These are phyloP conservation scores for Cyclotella atomus DNA, from an alignment of 108 stramenopile genomes.

Conservation along the genomic window DNA sequence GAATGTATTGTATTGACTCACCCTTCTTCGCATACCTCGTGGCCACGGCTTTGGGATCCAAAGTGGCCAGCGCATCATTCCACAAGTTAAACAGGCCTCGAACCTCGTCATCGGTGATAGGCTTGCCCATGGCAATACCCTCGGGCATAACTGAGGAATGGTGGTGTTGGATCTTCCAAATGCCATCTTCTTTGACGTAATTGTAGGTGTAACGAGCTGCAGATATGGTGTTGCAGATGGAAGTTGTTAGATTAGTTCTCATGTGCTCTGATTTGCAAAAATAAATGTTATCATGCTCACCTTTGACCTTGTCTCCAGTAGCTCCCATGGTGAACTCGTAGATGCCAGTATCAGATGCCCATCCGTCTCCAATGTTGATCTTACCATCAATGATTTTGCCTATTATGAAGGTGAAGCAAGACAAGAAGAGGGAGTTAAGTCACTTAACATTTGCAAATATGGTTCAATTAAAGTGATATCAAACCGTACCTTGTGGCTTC, in stretches of 20 bases:
- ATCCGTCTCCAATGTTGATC: slow-evolving; percentile 51
- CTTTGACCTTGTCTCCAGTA: slow-evolving; percentile 51
- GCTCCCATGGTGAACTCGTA: slow-evolving; percentile 62
- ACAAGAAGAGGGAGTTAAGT: background rate
- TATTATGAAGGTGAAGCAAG: background rate
- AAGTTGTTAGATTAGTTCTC: slow-evolving; percentile 54
- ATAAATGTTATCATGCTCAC: slow-evolving; percentile 40
- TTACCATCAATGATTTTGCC: slow-evolving; percentile 27
- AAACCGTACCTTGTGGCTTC: slow-evolving; percentile 48
- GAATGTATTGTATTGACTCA: too few species aligned
- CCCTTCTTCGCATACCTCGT: slow-evolving; percentile 47
- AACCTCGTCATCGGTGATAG: slow-evolving; percentile 51
- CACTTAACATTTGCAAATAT: too few species aligned
- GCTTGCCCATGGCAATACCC: slow-evolving; percentile 31
- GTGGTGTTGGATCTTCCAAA: slow-evolving; percentile 65
- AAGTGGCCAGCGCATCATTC: slow-evolving; percentile 60
- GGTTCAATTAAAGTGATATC: too few species aligned
- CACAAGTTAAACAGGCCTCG: slow-evolving; percentile 53
- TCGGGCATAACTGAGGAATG: slow-evolving; percentile 61
- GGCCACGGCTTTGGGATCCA: slow-evolving; percentile 49
- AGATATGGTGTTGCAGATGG: too few species aligned
- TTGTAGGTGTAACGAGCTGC: slow-evolving; percentile 59
- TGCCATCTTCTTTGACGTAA: slow-evolving; percentile 50
- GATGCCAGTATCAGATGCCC: slow-evolving; percentile 53
- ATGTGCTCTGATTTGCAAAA: slow-evolving; percentile 33